Evolutionary conservation across 2,329 filamentous ascomycete species (phyloP).

Genomic region (Penicillium olsonii): DNA sequence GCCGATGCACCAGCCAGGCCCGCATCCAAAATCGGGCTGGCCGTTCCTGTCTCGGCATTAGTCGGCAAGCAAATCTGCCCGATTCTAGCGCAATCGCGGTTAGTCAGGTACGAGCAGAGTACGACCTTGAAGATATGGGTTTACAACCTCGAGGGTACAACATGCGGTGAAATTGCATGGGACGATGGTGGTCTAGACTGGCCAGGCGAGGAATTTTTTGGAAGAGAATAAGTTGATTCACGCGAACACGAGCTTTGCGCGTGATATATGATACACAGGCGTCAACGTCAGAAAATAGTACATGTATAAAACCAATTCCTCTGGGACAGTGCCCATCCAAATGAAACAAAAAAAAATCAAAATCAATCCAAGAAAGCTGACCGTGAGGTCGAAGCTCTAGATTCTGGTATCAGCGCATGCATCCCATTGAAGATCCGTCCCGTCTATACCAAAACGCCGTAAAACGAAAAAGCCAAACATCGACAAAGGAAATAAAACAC

Average conservation of each 20-base stretch:
- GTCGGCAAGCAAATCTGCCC: conserved; percentile 29
- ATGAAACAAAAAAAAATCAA: conserved; percentile 20
- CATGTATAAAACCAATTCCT: conserved; percentile 13
- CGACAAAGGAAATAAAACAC: conserved; percentile 14
- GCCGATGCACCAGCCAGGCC: conserved; percentile 14
- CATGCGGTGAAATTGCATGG: not conserved
- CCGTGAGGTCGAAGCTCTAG: conserved; percentile 43
- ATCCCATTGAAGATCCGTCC: conserved; percentile 36
- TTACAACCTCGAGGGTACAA: conserved; percentile 2
- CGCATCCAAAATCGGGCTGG: conserved; percentile 18
- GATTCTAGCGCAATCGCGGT: conserved; percentile 18
- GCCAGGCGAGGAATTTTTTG: not conserved
- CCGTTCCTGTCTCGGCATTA: conserved; percentile 21
- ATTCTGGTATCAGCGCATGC: conserved; percentile 43
- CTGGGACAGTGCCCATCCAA: conserved; percentile 9
- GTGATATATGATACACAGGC: conserved; percentile 17
- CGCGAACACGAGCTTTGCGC: conserved; percentile 8
- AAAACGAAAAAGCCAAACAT: conserved; percentile 18
- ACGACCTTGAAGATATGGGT: not conserved
- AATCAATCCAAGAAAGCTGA: conserved; percentile 28
- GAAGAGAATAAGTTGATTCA: conserved; percentile 1
- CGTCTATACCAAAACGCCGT: conserved; percentile 43
- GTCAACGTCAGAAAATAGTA: conserved; percentile 21
- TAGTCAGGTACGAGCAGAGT: conserved; percentile 11
- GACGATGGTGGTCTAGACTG: conserved; percentile 13